A percentile compares a stretch with the other conserved stretches of the same genome.
Evolutionary conservation across 1,139 yeast genomes (phyloP).

Genomic region (Zygotorulaspora mrakii): DNA sequence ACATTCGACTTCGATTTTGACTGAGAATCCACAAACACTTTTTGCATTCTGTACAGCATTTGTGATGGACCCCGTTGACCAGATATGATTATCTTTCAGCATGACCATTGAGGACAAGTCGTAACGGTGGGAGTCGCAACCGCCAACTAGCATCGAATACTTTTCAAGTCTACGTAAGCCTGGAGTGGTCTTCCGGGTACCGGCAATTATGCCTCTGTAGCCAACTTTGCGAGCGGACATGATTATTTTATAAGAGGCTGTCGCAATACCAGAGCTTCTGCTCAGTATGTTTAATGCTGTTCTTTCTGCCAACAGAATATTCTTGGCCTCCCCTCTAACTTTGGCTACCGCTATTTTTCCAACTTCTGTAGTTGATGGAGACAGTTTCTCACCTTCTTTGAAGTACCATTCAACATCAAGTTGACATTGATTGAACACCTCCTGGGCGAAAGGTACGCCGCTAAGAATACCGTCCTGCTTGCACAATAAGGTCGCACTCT

Average conservation of each 20-base stretch:
- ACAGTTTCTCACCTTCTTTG: constrained; percentile 62
- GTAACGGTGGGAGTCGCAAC: constrained; percentile 88
- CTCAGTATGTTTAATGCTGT: constrained; percentile 80
- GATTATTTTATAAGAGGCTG: constrained; percentile 60
- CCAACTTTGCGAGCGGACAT: constrained; percentile 66
- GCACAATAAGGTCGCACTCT: constrained; percentile 75
- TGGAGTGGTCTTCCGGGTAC: constrained; percentile 98
- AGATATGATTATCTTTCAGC: constrained; percentile 91
- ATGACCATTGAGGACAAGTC: constrained; percentile 93
- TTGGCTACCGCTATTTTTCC: constrained; percentile 73
- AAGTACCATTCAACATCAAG: constrained; percentile 67
- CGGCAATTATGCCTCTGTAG: constrained; percentile 81
- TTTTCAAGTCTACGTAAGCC: constrained; percentile 85
- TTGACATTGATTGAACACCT: constrained; percentile 75
- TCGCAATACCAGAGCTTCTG: constrained; percentile 87
- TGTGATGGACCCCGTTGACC: constrained; percentile 89
- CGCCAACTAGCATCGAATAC: constrained; percentile 93
- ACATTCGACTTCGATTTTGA: constrained; percentile 90
- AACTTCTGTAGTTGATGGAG: constrained; percentile 41
- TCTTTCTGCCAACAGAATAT: constrained; percentile 78
- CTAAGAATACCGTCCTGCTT: constrained; percentile 78
- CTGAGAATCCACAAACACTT: constrained; percentile 79
- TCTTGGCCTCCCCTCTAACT: constrained; percentile 75
- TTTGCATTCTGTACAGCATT: constrained; percentile 76
- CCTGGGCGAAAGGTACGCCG: constrained; percentile 87